Conservation (phyloP, 2,329 filamentous ascomycete genomes). For the Epichloe festucae region DNA sequence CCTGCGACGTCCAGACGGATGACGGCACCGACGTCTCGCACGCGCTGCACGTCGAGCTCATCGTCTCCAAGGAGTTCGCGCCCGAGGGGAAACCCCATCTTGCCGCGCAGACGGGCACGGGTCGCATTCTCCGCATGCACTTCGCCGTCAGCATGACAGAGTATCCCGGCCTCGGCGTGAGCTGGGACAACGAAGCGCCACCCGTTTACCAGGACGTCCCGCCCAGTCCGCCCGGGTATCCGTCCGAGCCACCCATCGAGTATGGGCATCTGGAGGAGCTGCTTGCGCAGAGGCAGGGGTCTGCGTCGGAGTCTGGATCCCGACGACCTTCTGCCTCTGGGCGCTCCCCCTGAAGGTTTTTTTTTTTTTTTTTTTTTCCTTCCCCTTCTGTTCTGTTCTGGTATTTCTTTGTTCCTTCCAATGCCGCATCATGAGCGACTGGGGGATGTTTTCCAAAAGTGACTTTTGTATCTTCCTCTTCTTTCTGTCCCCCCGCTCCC, state of each 20-base stretch:
- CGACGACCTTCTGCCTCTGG: conserved; percentile 1
- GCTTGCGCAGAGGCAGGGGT: conserved; percentile 12
- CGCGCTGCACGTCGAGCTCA: conserved; percentile 80
- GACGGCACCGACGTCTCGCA: conserved; percentile 72
- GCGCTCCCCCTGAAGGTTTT: not conserved
- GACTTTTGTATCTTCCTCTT: no score
- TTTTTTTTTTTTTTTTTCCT: not conserved
- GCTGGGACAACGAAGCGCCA: conserved; percentile 93
- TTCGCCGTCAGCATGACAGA: conserved; percentile 76
- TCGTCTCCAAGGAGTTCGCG: conserved; percentile 82
- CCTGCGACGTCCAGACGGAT: conserved; percentile 64
- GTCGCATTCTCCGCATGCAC: conserved; percentile 83
- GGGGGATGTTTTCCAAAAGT: no score
- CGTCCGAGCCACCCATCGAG: conserved; percentile 20
- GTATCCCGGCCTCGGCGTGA: conserved; percentile 74
- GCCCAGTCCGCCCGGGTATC: conserved; percentile 65
- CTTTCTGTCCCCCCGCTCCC: not conserved
- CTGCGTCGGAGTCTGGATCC: conserved; percentile 1
- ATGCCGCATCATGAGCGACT: no score
- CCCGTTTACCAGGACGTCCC: conserved; percentile 92
- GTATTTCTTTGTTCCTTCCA: not conserved
- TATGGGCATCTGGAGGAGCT: conserved; percentile 27
- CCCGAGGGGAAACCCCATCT: conserved; percentile 55
- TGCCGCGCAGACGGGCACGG: conserved; percentile 76
- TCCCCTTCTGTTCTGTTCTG: not conserved